A percentile compares a stretch with the other conserved stretches of the same genome.
These are phyloP conservation scores for Aspergillus neoniger DNA, from an alignment of 2,329 filamentous ascomycete genomes.

Conservation along the genomic window DNA sequence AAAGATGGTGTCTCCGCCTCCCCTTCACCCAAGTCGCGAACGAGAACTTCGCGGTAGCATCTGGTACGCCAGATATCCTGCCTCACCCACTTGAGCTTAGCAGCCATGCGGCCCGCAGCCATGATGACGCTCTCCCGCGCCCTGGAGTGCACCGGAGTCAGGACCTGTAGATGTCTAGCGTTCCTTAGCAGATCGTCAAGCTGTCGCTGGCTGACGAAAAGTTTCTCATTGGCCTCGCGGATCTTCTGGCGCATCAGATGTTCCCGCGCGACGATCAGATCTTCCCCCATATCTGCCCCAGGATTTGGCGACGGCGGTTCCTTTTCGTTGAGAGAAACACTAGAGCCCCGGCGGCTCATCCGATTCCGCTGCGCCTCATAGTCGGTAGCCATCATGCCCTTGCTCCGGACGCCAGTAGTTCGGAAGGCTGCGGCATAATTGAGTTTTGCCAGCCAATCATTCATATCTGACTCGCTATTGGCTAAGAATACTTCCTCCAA, in stretches of 20 bases:
- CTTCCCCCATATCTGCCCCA: conserved; percentile 76
- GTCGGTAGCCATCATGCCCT: conserved; percentile 79
- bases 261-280: conserved; percentile 78
- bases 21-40: conserved; percentile 83
- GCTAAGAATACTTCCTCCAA: conserved; percentile 89
- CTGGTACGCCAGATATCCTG: conserved; percentile 90
- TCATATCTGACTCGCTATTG: conserved; percentile 86
- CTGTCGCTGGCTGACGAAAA: conserved; percentile 71
- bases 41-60: conserved; percentile 85
- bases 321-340: conserved; percentile 60
- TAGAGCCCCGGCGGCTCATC: conserved; percentile 67
- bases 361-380: conserved; percentile 73
- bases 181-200: conserved; percentile 84
- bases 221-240: conserved; percentile 75
- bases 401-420: conserved; percentile 86
- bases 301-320: conserved; percentile 74
- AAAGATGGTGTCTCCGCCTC: conserved; percentile 29
- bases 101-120: conserved; percentile 79
- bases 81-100: conserved; percentile 89
- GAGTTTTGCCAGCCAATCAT: conserved; percentile 93
- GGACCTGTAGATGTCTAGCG: conserved; percentile 81
- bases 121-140: conserved; percentile 83
- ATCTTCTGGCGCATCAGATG: conserved; percentile 85
- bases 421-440: conserved; percentile 96
- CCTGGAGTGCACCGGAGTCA: conserved; percentile 88